phyloP scores from a whole-genome alignment of 2,329 filamentous ascomycete genomes.

The Stachybotrys echinatus region DNA sequence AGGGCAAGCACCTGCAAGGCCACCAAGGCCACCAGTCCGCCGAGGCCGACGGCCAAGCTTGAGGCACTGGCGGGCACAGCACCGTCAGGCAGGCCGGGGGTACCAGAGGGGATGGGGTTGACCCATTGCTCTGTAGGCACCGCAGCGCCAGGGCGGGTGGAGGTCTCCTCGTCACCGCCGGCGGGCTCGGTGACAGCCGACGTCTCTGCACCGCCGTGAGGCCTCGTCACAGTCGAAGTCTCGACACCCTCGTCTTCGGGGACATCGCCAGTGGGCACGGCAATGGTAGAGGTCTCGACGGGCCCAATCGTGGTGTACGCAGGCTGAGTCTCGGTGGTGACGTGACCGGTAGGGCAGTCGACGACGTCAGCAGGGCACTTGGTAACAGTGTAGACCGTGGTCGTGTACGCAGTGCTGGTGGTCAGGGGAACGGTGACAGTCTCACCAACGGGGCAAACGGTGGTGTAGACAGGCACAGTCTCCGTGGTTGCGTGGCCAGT shows the following conservation, averaged over 20 bases:
- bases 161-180: neutral
- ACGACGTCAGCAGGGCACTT: slow-evolving; percentile 45
- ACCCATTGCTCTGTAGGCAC: slow-evolving; percentile 10
- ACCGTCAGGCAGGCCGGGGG: slow-evolving; percentile 6
- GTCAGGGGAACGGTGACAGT: slow-evolving; percentile 2
- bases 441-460: slow-evolving; percentile 27
- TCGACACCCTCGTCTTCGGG: neutral
- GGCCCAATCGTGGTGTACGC: slow-evolving; percentile 33
- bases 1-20: slow-evolving; percentile 20
- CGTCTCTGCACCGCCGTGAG: too few species aligned
- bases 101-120: slow-evolving; percentile 2
- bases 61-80: slow-evolving; percentile 37
- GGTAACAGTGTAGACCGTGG: slow-evolving; percentile 48
- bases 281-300: slow-evolving; percentile 7
- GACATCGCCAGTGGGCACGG: neutral
- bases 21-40: slow-evolving; percentile 17
- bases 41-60: slow-evolving; percentile 16
- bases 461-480: slow-evolving; percentile 27
- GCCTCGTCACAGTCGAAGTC: slow-evolving; percentile 7
- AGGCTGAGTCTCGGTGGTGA: slow-evolving; percentile 23
- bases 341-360: slow-evolving; percentile 37
- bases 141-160: neutral
- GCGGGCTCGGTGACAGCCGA: slow-evolving; percentile 8
- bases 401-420: slow-evolving; percentile 44
- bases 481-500: slow-evolving; percentile 25